These are phyloP conservation scores for Kazachstania bromeliacearum DNA, from an alignment of 805 yeast genomes.

Conservation along the genomic window DNA sequence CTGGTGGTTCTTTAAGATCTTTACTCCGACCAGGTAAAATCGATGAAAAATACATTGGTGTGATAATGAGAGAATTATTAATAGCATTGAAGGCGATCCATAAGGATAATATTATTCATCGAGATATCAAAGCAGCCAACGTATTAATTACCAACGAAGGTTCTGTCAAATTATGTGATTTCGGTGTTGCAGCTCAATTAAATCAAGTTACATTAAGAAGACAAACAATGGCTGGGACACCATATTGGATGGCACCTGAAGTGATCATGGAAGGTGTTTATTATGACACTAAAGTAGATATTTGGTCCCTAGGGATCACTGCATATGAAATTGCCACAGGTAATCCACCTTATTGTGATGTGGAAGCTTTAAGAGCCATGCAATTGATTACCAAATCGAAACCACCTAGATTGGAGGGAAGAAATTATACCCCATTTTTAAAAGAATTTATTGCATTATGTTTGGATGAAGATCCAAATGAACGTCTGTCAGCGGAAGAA, in stretches of 20 bases:
- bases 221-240: conserved; percentile 92
- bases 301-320: conserved; percentile 96
- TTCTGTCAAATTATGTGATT: conserved; percentile 84
- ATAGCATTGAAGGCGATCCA: conserved; percentile 76
- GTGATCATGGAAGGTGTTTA: conserved; percentile 86
- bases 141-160: conserved; percentile 85
- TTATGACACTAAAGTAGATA: conserved; percentile 87
- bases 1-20: conserved; percentile 91
- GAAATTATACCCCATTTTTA: conserved; percentile 62
- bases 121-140: conserved; percentile 96
- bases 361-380: conserved; percentile 92
- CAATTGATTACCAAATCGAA: conserved; percentile 84
- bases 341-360: conserved; percentile 93
- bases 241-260: conserved; percentile 99
- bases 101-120: conserved; percentile 81
- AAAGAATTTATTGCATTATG: conserved; percentile 89
- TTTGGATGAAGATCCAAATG: conserved; percentile 86
- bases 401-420: conserved; percentile 91
- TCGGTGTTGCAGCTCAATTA: conserved; percentile 95
- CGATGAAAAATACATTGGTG: conserved; percentile 74
- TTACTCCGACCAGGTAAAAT: conserved; percentile 76
- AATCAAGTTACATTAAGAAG: conserved; percentile 67
- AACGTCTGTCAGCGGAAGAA: conserved; percentile 81
- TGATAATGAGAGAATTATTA: conserved; percentile 76
- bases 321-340: conserved; percentile 93